Conservation (phyloP, 2,329 filamentous ascomycete species). For the Cercospora brassicicola region DNA sequence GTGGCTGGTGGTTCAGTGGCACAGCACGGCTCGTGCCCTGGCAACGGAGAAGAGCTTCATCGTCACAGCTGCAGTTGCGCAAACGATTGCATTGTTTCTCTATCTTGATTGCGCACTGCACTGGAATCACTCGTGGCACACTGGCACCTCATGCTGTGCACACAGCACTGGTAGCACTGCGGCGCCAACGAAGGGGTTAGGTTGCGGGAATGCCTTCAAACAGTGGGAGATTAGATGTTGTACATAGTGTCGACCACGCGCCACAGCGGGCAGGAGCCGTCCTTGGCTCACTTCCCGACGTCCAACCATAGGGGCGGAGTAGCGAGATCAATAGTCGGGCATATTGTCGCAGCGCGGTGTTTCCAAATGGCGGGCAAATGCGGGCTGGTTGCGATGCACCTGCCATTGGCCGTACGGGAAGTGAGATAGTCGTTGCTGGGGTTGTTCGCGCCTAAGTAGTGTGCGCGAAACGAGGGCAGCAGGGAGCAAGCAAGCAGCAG, state of each 20-base stretch:
- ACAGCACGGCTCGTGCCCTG: background rate
- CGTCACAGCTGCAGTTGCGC: background rate
- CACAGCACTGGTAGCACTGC: background rate
- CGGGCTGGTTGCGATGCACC: background rate
- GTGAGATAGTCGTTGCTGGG: background rate
- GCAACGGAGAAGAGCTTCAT: background rate
- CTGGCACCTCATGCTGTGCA: background rate
- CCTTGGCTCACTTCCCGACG: background rate
- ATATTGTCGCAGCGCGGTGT: background rate
- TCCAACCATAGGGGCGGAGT: background rate
- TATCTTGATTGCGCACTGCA: background rate
- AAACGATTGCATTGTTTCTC: background rate
- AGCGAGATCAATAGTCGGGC: background rate
- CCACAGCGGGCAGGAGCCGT: background rate
- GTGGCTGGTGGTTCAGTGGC: background rate
- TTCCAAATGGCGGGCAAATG: background rate
- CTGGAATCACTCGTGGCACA: background rate
- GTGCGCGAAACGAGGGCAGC: background rate
- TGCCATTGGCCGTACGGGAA: constrained; percentile 1
- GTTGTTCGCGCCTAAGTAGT: background rate
- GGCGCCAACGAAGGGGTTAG: background rate
- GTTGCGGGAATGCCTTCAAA: background rate
- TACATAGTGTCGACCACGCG: background rate
- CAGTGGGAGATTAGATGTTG: constrained; percentile 1
- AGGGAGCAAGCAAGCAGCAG: background rate